These are phyloP conservation scores for Barbatosphaeria neglecta DNA, from an alignment of 495 filamentous ascomycete genomes.

Conservation along the genomic window DNA sequence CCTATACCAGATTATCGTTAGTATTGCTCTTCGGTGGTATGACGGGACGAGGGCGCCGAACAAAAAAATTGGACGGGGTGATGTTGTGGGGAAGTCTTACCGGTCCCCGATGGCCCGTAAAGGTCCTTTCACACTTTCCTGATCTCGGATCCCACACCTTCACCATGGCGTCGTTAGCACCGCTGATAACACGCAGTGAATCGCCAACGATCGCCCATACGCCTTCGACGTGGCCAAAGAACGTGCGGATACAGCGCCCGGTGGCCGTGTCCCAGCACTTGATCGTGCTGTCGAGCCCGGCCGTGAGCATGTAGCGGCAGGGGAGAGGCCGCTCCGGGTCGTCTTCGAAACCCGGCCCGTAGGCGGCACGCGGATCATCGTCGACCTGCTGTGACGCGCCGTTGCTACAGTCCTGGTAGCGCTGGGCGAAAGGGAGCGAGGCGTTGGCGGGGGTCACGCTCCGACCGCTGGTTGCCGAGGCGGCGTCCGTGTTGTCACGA, in stretches of 20 bases:
- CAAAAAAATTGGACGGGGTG: too few species aligned
- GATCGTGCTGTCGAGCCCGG: constrained; percentile 80
- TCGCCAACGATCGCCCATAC: constrained; percentile 93
- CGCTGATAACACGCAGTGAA: constrained; percentile 76
- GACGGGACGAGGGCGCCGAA: not conserved
- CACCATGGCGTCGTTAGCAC: constrained; percentile 85
- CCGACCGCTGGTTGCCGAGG: constrained; percentile 28
- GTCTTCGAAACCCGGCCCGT: constrained; percentile 44
- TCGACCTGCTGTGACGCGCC: constrained; percentile 9
- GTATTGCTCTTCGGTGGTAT: not conserved
- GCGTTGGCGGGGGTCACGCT: constrained; percentile 16
- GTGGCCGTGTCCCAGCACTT: constrained; percentile 85
- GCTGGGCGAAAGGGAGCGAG: not conserved
- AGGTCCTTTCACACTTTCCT: constrained; percentile 82
- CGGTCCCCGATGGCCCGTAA: constrained; percentile 76
- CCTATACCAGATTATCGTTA: not conserved
- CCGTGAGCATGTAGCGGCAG: constrained; percentile 83
- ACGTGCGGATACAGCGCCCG: constrained; percentile 72
- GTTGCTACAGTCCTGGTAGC: constrained; percentile 6
- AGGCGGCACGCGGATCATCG: constrained; percentile 36
- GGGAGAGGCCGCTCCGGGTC: constrained; percentile 53
- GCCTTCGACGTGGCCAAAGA: constrained; percentile 93
- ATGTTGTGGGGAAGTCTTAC: constrained; percentile 28
- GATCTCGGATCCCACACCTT: constrained; percentile 93
- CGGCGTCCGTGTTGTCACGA: constrained; percentile 46